Conservation (phyloP, 371 early-diverging fungal genomes). For the Rhizopus sp. region DNA sequence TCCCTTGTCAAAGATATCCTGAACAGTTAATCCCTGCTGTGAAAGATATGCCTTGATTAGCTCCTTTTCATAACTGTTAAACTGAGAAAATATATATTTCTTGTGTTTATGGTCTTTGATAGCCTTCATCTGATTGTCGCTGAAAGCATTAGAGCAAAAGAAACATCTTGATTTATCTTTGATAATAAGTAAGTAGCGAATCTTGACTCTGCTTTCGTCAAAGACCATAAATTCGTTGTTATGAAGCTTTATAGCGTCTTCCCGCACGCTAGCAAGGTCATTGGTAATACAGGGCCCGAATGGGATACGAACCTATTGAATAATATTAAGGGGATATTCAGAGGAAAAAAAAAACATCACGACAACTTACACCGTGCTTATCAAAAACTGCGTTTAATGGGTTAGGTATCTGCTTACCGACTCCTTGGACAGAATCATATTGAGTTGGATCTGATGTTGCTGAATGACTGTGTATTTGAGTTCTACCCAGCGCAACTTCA, state of each 20-base stretch:
- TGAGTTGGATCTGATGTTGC: conserved; percentile 34
- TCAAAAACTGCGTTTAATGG: conserved; percentile 33
- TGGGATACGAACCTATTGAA: conserved; percentile 35
- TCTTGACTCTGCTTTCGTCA: conserved; percentile 50
- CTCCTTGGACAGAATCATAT: conserved; percentile 45
- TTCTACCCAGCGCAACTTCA: conserved; percentile 60
- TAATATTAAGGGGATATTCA: neutral
- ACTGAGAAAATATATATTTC: conserved; percentile 3
- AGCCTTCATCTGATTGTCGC: conserved; percentile 15
- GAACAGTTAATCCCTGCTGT: conserved; percentile 13
- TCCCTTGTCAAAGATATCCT: conserved; percentile 29
- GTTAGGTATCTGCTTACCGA: conserved; percentile 48
- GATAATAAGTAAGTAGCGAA: conserved; percentile 55
- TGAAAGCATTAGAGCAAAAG: conserved; percentile 27
- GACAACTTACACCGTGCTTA: conserved; percentile 30
- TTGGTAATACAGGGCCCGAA: conserved; percentile 39
- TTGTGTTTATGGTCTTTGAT: conserved; percentile 22
- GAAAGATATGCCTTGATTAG: conserved; percentile 28
- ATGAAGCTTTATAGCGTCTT: conserved; percentile 15
- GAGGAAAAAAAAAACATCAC: neutral
- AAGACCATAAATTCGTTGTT: conserved; percentile 65
- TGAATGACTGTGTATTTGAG: conserved; percentile 20
- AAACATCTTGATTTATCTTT: conserved; percentile 43
- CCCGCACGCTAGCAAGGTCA: no score
- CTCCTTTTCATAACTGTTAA: conserved; percentile 31